phyloP scores from a whole-genome alignment of 768 basidiomycete species.

The Suillus luteus region DNA sequence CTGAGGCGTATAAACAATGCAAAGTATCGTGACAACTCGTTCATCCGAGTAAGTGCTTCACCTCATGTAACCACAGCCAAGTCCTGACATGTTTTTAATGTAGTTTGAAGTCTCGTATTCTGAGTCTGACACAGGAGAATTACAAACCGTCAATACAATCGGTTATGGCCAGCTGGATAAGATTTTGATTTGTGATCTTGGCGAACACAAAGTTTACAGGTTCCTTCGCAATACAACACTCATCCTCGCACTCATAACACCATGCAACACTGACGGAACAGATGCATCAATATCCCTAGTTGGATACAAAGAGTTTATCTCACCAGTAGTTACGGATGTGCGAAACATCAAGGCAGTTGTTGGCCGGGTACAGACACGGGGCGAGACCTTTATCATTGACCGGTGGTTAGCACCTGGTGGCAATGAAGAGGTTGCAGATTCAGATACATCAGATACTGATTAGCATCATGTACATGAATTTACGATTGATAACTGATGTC shows the following conservation, averaged over 20 bases:
- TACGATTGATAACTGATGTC: too few species aligned
- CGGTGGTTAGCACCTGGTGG: background rate
- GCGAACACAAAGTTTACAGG: background rate
- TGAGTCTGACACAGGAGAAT: background rate
- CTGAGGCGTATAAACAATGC: background rate
- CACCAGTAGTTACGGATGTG: slow-evolving; percentile 17
- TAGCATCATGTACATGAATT: background rate
- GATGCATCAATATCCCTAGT: slow-evolving; percentile 17
- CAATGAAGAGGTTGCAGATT: background rate
- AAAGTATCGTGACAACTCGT: slow-evolving; percentile 1
- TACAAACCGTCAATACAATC: background rate
- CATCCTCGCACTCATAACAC: background rate
- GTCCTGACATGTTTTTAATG: background rate
- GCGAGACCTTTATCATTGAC: background rate
- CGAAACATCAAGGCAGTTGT: slow-evolving; percentile 15
- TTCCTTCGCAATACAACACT: slow-evolving; percentile 3
- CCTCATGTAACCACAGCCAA: background rate
- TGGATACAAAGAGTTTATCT: background rate
- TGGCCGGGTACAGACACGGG: slow-evolving; percentile 14
- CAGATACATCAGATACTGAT: background rate
- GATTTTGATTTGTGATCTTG: slow-evolving; percentile 18
- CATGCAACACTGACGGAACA: slow-evolving; percentile 4
- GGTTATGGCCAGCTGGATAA: slow-evolving; percentile 19
- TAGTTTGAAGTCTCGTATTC: background rate
- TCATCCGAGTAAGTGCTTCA: slow-evolving; percentile 1